Base-by-base conservation (phyloP, 108 stramenopile genomes). In the Cyclotella atomus region DNA sequence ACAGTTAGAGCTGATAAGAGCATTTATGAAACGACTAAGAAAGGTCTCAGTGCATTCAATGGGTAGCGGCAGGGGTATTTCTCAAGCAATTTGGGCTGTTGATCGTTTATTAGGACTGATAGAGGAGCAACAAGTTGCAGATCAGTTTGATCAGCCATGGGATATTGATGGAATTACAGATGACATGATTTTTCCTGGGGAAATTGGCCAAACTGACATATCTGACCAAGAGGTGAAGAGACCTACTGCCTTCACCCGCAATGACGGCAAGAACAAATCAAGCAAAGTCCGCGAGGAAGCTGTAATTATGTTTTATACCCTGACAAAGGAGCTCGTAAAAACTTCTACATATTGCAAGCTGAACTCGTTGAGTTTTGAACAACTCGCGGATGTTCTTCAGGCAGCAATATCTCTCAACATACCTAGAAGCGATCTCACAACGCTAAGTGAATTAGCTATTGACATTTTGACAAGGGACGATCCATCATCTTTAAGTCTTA, bases 1-100 rank as follows among this genome's bases (percentile, higher is more conserved):
- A 15, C 71, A 72, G 61, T 16, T 67, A 33, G n/a, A 25, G 2
- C 55, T 76, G 23, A 47, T 78, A 15, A 45, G 66, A 3, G 53
- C 77, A 20, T 68, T 55, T 29, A 73, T 78, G 77, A 73, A 59
- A 67, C 53, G 77, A 34, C 44, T 78, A n/a, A 71, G 77, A 12
- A 78, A 73, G 59, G 33, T 47, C 21, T 44, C 75, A 23, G 35
- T 78, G n/a, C 64, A 65, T 43, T 73, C 71, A 3, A 8, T 43
- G 9, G 65, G 65, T 9, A 34, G 34, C 23, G 77, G 65, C 27
- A 73, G 43, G 32, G 77, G 67, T 2, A 32, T 78, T 35, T 45
- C 52, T 15, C 30, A 36, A 41, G 77, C 77, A 17, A 59, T 78
- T 32, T 67, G 77, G 65, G 66, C 77, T 16, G 71, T 49, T 1